A percentile compares a stretch with the other conserved stretches of the same genome.
Evolutionary conservation across 768 basidiomycete species (phyloP).

Genomic region (Hygrophorus pudorinus): DNA sequence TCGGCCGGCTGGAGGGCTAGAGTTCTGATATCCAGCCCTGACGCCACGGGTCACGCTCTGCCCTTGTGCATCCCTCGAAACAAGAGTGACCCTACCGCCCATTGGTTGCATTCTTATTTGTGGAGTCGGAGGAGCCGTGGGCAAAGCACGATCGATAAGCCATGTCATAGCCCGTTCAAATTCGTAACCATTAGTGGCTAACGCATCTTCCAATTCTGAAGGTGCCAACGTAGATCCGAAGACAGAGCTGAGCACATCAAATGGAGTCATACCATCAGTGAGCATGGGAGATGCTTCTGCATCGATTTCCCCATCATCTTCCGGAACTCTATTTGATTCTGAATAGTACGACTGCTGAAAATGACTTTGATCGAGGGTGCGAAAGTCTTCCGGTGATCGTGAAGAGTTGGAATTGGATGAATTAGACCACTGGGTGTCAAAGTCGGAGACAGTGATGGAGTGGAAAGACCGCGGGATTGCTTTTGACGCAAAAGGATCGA

Average conservation of each 20-base stretch:
- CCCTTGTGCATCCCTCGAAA: conserved; percentile 43
- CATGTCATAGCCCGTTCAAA: conserved; percentile 95
- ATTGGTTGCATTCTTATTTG: conserved; percentile 48
- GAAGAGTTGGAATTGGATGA: conserved; percentile 39
- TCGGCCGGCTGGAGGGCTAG: conserved; percentile 20
- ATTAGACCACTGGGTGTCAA: conserved; percentile 46
- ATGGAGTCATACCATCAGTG: conserved; percentile 92
- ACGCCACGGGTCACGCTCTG: conserved; percentile 26
- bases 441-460: conserved; percentile 53
- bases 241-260: conserved; percentile 90
- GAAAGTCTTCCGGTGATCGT: conserved; percentile 41
- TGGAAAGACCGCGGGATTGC: conserved; percentile 47
- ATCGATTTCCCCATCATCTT: conserved; percentile 25
- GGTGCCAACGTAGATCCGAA: conserved; percentile 87
- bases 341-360: conserved; percentile 16
- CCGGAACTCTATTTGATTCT: conserved; percentile 15
- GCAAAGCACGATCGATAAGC: conserved; percentile 69
- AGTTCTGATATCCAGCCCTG: conserved; percentile 26
- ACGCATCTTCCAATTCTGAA: conserved; percentile 88
- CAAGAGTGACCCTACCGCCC: conserved; percentile 59
- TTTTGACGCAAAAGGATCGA: conserved; percentile 62
- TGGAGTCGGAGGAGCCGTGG: conserved; percentile 32
- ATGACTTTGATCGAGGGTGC: conserved; percentile 19
- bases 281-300: conserved; percentile 49
- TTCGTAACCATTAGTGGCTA: conserved; percentile 81